Conservation (phyloP, 1,284 basidiomycete species). For the Sanghuangporus weigelae region DNA sequence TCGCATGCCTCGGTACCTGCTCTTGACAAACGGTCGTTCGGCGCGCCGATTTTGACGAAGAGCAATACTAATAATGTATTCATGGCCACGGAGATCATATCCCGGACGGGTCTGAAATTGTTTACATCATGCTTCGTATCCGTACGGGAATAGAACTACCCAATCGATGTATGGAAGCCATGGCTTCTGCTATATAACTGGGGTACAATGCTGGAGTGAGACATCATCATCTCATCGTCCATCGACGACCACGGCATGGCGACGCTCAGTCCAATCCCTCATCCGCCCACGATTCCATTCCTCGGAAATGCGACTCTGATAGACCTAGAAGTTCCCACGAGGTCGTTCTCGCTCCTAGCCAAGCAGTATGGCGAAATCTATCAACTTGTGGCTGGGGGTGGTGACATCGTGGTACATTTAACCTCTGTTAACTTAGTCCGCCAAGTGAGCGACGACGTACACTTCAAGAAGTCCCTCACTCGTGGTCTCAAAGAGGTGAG, state of each 20-base stretch:
- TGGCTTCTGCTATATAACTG: background rate
- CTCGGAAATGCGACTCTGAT: slow-evolving; percentile 38
- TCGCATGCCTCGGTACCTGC: background rate
- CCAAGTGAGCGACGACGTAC: slow-evolving; percentile 41
- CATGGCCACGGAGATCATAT: background rate
- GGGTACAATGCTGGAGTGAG: background rate
- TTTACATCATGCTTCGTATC: background rate
- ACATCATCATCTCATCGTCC: background rate
- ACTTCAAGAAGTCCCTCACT: slow-evolving; percentile 38
- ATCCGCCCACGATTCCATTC: slow-evolving; percentile 39
- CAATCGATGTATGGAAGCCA: background rate
- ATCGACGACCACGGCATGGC: slow-evolving; percentile 6
- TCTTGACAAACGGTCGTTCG: background rate
- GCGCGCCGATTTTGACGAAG: background rate
- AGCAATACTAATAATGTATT: background rate
- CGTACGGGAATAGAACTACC: background rate
- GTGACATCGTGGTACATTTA: slow-evolving; percentile 28
- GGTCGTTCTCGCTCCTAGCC: slow-evolving; percentile 35
- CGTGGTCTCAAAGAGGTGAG: slow-evolving; percentile 35
- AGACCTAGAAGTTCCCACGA: slow-evolving; percentile 36
- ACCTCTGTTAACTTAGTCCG: slow-evolving; percentile 37
- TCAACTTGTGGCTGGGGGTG: slow-evolving; percentile 38
- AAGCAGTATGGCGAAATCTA: slow-evolving; percentile 45
- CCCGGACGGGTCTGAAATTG: background rate
- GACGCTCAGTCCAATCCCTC: slow-evolving; percentile 31